These are phyloP conservation scores for Fusarium sp. DNA, from an alignment of 2,329 filamentous ascomycete genomes.

Conservation along the genomic window DNA sequence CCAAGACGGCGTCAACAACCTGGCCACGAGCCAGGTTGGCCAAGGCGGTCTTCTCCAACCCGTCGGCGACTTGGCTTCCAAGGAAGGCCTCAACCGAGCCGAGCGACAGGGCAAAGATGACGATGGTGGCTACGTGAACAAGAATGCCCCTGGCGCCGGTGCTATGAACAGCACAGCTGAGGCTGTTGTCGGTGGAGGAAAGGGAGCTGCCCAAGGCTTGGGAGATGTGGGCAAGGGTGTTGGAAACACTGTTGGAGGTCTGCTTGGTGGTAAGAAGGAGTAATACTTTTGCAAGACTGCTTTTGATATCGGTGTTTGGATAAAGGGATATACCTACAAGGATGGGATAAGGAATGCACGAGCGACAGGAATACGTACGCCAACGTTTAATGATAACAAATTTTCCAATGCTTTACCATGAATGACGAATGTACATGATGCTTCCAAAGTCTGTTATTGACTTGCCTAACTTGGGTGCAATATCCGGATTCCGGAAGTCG, in stretches of 20 bases:
- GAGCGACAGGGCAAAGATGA: conserved; percentile 74
- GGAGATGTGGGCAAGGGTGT: conserved; percentile 38
- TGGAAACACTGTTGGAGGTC: conserved; percentile 47
- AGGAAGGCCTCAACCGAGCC: conserved; percentile 73
- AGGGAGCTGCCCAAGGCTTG: conserved; percentile 49
- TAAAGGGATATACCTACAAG: conserved; percentile 3
- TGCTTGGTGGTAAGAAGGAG: conserved; percentile 51
- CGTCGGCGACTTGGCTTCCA: conserved; percentile 69
- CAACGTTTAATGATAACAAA: conserved; percentile 13
- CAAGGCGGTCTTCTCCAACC: conserved; percentile 75
- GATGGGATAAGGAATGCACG: not conserved
- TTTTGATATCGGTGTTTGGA: conserved; percentile 11
- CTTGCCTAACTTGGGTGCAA: not conserved
- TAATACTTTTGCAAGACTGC: not conserved
- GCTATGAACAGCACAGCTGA: conserved; percentile 44
- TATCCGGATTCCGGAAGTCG: not conserved
- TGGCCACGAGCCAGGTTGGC: conserved; percentile 72
- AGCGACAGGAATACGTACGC: not conserved
- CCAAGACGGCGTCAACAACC: conserved; percentile 73
- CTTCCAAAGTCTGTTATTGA: not conserved
- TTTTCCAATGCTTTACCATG: not conserved
- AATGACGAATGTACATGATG: not conserved
- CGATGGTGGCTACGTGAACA: conserved; percentile 59
- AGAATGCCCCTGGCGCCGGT: conserved; percentile 46
- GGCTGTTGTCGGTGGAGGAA: conserved; percentile 47